Evolutionary conservation across 148 eudicot genomes (phyloP).

Genomic region (Rhododendron williamsianum): DNA sequence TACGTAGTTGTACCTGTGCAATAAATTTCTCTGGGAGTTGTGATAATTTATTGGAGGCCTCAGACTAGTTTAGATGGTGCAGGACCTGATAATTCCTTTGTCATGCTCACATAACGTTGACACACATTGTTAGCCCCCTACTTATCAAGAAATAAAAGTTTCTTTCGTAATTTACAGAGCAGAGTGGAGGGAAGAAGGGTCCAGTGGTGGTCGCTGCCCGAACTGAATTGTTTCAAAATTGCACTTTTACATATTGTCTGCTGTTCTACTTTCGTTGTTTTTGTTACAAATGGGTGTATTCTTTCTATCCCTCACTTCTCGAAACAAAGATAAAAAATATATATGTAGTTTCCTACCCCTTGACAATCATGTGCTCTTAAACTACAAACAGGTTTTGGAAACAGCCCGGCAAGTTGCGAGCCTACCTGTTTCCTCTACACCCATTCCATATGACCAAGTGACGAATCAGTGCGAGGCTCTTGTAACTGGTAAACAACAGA

Average conservation of each 20-base stretch:
- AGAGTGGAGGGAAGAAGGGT: background rate
- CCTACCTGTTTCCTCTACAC: conserved; percentile 46
- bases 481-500: conserved; percentile 71
- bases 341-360: background rate
- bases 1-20: background rate
- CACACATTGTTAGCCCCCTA: background rate
- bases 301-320: background rate
- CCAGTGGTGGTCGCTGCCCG: background rate
- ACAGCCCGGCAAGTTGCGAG: conserved; percentile 84
- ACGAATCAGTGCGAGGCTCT: conserved; percentile 86
- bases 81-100: background rate
- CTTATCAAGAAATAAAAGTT: background rate
- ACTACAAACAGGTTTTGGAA: conserved; percentile 54
- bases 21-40: background rate
- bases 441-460: conserved; percentile 73
- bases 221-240: background rate
- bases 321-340: background rate
- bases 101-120: background rate
- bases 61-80: background rate
- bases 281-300: background rate
- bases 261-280: background rate
- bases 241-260: background rate
- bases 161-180: background rate
- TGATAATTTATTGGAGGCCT: background rate
- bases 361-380: background rate